Conservation (phyloP, 2,329 filamentous ascomycete species). For the Phialophora tarda region DNA sequence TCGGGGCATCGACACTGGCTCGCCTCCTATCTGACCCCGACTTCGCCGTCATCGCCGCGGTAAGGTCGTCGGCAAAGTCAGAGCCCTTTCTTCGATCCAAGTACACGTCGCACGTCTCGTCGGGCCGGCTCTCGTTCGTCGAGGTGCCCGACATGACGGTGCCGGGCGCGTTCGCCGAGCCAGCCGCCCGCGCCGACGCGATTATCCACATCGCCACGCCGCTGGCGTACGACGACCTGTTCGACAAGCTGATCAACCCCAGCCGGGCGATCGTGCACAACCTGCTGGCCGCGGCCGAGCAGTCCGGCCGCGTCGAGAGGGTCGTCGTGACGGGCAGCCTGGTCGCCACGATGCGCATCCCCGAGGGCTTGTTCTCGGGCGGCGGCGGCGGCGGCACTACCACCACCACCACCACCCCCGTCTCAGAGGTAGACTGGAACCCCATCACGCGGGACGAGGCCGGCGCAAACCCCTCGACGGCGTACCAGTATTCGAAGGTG, state of each 20-base stretch:
- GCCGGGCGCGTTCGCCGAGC: slow-evolving; percentile 12
- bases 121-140: slow-evolving; percentile 17
- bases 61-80: slow-evolving; percentile 16
- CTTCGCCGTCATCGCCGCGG: slow-evolving; percentile 19
- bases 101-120: slow-evolving; percentile 17
- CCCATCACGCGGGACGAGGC: slow-evolving; percentile 22
- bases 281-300: slow-evolving; percentile 14
- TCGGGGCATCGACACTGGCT: slow-evolving; percentile 18
- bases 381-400: too few species aligned
- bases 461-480: slow-evolving; percentile 4
- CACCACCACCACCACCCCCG: too few species aligned
- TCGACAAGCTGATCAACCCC: slow-evolving; percentile 23
- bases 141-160: slow-evolving; percentile 24
- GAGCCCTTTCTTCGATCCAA: slow-evolving; percentile 16
- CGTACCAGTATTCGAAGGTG: slow-evolving; percentile 25
- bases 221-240: slow-evolving; percentile 19
- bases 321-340: slow-evolving; percentile 25
- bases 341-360: slow-evolving; percentile 13
- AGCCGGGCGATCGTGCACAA: slow-evolving; percentile 21
- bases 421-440: slow-evolving; percentile 16
- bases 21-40: slow-evolving; percentile 9
- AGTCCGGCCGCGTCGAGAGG: slow-evolving; percentile 10
- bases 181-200: slow-evolving; percentile 12
- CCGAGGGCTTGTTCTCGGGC: slow-evolving; percentile 9
- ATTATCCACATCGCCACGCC: slow-evolving; percentile 28